Conservation (phyloP, 2,329 filamentous ascomycete species). For the Epichloe hybrida region DNA sequence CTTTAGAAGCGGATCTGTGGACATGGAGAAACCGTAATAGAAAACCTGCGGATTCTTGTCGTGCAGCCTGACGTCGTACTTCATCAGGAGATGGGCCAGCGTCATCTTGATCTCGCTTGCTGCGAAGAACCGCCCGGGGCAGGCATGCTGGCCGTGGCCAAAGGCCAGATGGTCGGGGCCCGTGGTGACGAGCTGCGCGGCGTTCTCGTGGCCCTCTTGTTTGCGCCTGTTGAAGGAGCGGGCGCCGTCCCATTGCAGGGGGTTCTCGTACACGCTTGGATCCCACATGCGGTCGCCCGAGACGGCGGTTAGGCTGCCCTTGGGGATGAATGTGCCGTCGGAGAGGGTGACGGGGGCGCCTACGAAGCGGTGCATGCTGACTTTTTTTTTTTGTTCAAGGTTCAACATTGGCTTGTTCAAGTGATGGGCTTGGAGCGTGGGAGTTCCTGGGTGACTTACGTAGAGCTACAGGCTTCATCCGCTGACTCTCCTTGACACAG, state of each 20-base stretch:
- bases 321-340: constrained; percentile 5
- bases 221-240: constrained; percentile 30
- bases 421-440: too few species aligned
- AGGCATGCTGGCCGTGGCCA: constrained; percentile 40
- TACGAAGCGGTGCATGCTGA: constrained; percentile 2
- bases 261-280: not conserved
- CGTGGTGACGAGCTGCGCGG: constrained; percentile 33
- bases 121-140: constrained; percentile 41
- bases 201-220: constrained; percentile 15
- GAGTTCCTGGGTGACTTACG: not conserved
- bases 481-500: constrained; percentile 33
- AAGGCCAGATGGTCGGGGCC: constrained; percentile 34
- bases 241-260: constrained; percentile 28
- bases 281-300: constrained; percentile 1
- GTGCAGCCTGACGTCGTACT: constrained; percentile 27
- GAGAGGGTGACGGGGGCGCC: constrained; percentile 4
- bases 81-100: constrained; percentile 31
- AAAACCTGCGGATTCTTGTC: not conserved
- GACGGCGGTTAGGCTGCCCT: constrained; percentile 2
- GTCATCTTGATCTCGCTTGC: constrained; percentile 39
- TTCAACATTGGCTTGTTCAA: not conserved
- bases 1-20: not conserved
- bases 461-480: constrained; percentile 26
- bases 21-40: not conserved
- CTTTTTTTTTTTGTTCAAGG: not conserved